These are phyloP conservation scores for Diphasiastrum complanatum DNA, from an alignment of 83 land plant genomes.

Conservation along the genomic window DNA sequence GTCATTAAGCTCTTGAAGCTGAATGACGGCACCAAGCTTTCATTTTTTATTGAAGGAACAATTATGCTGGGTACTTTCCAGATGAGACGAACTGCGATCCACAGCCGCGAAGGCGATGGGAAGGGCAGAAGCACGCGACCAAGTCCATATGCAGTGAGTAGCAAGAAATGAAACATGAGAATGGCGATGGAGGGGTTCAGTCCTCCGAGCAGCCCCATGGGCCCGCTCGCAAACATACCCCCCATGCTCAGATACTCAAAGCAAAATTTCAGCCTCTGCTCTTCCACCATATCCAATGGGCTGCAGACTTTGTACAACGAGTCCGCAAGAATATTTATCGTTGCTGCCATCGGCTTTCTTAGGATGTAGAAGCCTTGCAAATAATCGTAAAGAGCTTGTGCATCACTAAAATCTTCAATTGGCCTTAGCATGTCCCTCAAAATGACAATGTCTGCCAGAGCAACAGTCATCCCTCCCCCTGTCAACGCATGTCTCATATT, in stretches of 20 bases:
- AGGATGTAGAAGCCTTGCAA: constrained; percentile 76
- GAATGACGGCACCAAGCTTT: too few relatives aligned
- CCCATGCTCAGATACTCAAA: constrained; percentile 86
- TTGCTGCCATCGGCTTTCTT: constrained; percentile 80
- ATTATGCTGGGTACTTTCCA: too few relatives aligned
- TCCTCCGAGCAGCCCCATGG: constrained; percentile 74
- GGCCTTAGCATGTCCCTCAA: constrained; percentile 58
- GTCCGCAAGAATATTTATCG: constrained; percentile 74
- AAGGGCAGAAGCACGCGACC: constrained; percentile 69
- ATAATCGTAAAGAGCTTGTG: constrained; percentile 47
- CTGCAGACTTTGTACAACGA: constrained; percentile 71
- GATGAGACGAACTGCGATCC: constrained; percentile 54
- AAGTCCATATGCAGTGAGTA: constrained; percentile 81
- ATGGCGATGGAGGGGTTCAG: constrained; percentile 66
- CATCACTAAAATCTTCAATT: constrained; percentile 45
- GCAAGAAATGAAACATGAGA: constrained; percentile 73
- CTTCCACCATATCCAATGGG: constrained; percentile 58
- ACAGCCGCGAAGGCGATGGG: constrained; percentile 57
- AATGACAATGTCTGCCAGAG: constrained; percentile 61
- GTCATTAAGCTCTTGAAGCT: too few relatives aligned
- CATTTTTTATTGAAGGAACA: too few relatives aligned
- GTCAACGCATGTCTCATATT: constrained; percentile 91
- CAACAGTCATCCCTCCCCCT: constrained; percentile 96
- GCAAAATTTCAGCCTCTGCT: constrained; percentile 85
- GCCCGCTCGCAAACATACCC: constrained; percentile 67